These are phyloP conservation scores for Botryotinia convoluta DNA, from an alignment of 2,329 filamentous ascomycete species.

Conservation along the genomic window DNA sequence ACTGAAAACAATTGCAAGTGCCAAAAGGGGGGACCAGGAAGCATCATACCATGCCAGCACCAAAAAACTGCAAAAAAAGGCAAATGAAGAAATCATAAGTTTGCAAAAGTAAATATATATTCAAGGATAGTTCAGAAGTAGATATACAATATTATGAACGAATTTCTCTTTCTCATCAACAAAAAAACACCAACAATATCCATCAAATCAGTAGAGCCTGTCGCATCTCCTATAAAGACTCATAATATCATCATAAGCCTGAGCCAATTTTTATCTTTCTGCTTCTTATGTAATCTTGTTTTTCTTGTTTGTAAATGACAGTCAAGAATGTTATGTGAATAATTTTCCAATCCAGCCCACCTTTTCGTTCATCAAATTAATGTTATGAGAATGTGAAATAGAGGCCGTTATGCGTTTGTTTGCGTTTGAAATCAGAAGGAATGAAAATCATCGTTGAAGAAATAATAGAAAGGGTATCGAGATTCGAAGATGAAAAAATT, in stretches of 20 bases:
- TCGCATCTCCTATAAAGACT: slow-evolving; percentile 21
- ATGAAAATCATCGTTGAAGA: slow-evolving; percentile 6
- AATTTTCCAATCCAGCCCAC: slow-evolving; percentile 1
- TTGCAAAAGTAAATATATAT: slow-evolving; percentile 13
- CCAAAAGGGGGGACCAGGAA: not conserved
- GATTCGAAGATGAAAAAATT: slow-evolving; percentile 5
- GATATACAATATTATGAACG: slow-evolving; percentile 33
- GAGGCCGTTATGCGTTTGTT: slow-evolving; percentile 16
- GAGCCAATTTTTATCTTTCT: slow-evolving; percentile 13
- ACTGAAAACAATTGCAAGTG: not conserved
- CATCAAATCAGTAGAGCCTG: slow-evolving; percentile 6
- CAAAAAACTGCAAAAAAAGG: not conserved
- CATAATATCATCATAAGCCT: slow-evolving; percentile 19
- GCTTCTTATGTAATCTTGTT: not conserved
- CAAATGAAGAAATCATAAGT: not conserved
- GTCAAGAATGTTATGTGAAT: slow-evolving; percentile 10
- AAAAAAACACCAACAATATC: slow-evolving; percentile 4
- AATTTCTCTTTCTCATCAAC: slow-evolving; percentile 9
- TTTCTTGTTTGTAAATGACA: slow-evolving; percentile 12
- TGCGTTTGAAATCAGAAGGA: slow-evolving; percentile 18
- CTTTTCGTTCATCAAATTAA: slow-evolving; percentile 7
- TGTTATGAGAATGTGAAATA: slow-evolving; percentile 9
- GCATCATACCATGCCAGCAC: not conserved
- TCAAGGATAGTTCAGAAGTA: slow-evolving; percentile 32
- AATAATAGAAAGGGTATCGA: slow-evolving; percentile 29